These are phyloP conservation scores for Pythium oligandrum DNA, from an alignment of 352 stramenopile species.

Conservation along the genomic window DNA sequence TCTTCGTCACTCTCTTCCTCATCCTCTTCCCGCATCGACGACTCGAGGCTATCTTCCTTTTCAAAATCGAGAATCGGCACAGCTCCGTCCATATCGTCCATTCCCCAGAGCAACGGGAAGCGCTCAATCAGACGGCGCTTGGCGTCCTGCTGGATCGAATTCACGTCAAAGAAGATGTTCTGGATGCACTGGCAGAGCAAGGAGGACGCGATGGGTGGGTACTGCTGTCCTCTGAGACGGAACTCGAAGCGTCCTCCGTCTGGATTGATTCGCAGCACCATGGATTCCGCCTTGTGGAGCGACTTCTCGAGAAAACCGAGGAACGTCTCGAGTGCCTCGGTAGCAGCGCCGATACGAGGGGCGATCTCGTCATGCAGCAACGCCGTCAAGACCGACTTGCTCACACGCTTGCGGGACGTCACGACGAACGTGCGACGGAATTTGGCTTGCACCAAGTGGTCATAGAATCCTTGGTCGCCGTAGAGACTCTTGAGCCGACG, in stretches of 20 bases:
- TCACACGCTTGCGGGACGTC: slow-evolving; percentile 72
- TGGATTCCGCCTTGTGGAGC: slow-evolving; percentile 74
- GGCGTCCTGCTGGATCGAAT: slow-evolving; percentile 76
- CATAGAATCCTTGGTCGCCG: slow-evolving; percentile 75
- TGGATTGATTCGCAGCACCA: slow-evolving; percentile 65
- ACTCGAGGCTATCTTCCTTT: background rate
- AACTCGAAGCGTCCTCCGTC: slow-evolving; percentile 61
- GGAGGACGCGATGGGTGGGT: slow-evolving; percentile 65
- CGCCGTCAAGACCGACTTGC: slow-evolving; percentile 62
- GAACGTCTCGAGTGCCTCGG: slow-evolving; percentile 50
- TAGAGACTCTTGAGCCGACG: slow-evolving; percentile 54
- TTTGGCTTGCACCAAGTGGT: slow-evolving; percentile 46
- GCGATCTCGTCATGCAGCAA: slow-evolving; percentile 62
- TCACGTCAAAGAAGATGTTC: slow-evolving; percentile 73
- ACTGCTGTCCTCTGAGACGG: slow-evolving; percentile 55
- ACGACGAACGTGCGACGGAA: slow-evolving; percentile 78
- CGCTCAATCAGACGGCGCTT: slow-evolving; percentile 72
- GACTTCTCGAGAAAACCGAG: slow-evolving; percentile 79
- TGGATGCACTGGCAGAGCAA: slow-evolving; percentile 66
- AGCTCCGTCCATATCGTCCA: slow-evolving; percentile 40
- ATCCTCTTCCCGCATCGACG: background rate
- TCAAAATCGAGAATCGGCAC: background rate
- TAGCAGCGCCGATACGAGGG: slow-evolving; percentile 57
- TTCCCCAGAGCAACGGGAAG: slow-evolving; percentile 67
- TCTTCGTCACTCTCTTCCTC: slow-evolving; percentile 25